Base-by-base conservation (phyloP, 805 yeast species). In the Wickerhamomyces bisporus region DNA sequence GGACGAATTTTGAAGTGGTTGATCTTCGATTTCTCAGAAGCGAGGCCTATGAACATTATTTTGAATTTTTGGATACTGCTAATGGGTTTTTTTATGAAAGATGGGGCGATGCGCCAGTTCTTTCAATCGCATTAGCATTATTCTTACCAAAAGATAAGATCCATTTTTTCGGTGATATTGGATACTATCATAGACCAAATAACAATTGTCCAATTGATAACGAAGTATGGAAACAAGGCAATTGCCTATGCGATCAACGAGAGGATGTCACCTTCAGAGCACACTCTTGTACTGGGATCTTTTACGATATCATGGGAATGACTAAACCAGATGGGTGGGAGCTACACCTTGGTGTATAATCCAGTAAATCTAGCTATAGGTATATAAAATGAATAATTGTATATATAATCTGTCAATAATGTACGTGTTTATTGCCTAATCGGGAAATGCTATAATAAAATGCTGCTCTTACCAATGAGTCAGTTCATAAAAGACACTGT, bases 31-130 rank as follows among this genome's bases (percentile, higher is more conserved):
- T 75, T 47, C 69, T 68, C 52, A 54, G 79, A 36, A 59, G 74
- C 17, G 58, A 64, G 35, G 66, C 68, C 1, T 77, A 76, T 51
- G 51, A 58, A 26, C 55, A 61, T 9, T 70, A 64, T 44, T 75
- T 77, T 47, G 55, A 71, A 14, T 60, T 50, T 50, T 45, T 76
- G 35, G 81, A 75, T 50, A 42, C 55, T 24, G 48, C 68, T 0
- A 71, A 76, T 13, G 83, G 82, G 2, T 68, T 75, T 41, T 75
- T 73, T 50, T 73, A 73, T 45, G 82, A 77, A 50, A 53, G 83
- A 64, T 86, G 95, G 96, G 96, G 95, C 44, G 95, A 86, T 62
- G 95, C 95, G 17, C 95, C 95, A 15, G 81, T 86, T 35, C 94
- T 85, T 61, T 81, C 94, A 4, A 79, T 86, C 52, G 95, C 91